Evolutionary conservation across 2,329 filamentous ascomycete species (phyloP).

Genomic region (Aspergillus proliferans): DNA sequence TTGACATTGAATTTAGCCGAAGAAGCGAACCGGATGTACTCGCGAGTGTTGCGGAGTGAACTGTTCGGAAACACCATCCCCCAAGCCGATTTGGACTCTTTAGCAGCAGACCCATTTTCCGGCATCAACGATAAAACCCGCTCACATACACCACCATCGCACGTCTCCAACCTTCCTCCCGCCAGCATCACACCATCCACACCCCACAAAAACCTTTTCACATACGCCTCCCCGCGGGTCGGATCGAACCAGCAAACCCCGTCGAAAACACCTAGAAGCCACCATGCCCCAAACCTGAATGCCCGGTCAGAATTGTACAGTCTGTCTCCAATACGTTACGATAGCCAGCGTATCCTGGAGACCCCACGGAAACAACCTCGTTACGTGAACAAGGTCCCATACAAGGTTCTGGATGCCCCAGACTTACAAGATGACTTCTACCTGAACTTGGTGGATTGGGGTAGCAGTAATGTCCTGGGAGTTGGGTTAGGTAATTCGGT

Average conservation of each 20-base stretch:
- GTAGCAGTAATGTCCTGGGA: conserved; percentile 85
- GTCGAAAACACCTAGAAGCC: conserved; percentile 79
- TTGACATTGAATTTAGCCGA: conserved; percentile 53
- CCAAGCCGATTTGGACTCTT: conserved; percentile 62
- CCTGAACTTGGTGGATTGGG: conserved; percentile 95
- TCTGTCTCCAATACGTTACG: conserved; percentile 84
- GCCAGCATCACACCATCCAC: conserved; percentile 81
- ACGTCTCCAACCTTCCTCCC: conserved; percentile 60
- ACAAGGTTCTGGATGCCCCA: conserved; percentile 94
- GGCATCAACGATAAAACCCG: conserved; percentile 59
- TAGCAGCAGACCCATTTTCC: conserved; percentile 52
- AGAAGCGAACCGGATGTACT: conserved; percentile 92
- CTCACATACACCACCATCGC: conserved; percentile 74
- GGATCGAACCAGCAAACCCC: conserved; percentile 79
- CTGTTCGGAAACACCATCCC: conserved; percentile 88
- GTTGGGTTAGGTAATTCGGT: conserved; percentile 89
- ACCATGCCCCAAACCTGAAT: conserved; percentile 82
- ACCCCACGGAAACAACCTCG: conserved; percentile 83
- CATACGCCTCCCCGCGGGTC: conserved; percentile 72
- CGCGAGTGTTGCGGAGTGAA: conserved; percentile 77
- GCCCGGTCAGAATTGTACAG: conserved; percentile 91
- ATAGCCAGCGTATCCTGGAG: conserved; percentile 87
- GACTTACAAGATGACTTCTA: conserved; percentile 98
- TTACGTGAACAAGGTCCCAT: conserved; percentile 91
- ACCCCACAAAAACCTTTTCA: conserved; percentile 95